phyloP scores from a whole-genome alignment of 495 filamentous ascomycete genomes.

The Ramalina intermedia region DNA sequence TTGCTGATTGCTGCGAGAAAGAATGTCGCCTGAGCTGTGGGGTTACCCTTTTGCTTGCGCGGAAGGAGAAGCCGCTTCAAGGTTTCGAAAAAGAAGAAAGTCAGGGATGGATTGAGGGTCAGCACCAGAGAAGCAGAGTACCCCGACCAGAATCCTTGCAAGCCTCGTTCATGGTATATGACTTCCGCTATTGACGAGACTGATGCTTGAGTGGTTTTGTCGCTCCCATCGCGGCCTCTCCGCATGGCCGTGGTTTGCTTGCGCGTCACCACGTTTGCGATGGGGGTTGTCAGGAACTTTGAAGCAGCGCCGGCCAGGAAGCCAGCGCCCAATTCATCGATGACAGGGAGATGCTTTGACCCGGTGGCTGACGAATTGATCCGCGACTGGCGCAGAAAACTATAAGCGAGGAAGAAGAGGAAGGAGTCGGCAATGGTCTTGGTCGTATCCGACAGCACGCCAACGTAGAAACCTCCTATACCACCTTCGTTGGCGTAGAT shows the following conservation, averaged over 20 bases:
- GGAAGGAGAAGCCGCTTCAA: slow-evolving; percentile 46
- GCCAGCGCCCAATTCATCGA: slow-evolving; percentile 67
- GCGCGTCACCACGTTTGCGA: slow-evolving; percentile 71
- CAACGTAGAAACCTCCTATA: slow-evolving; percentile 57
- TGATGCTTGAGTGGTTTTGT: slow-evolving; percentile 16
- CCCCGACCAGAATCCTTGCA: slow-evolving; percentile 77
- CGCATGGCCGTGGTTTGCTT: slow-evolving; percentile 56
- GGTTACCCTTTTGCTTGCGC: slow-evolving; percentile 33
- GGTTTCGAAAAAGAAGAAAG: slow-evolving; percentile 67
- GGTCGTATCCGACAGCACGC: slow-evolving; percentile 53
- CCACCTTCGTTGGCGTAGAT: slow-evolving; percentile 64
- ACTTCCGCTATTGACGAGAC: slow-evolving; percentile 45
- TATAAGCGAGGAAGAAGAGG: slow-evolving; percentile 77
- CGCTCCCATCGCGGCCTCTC: slow-evolving; percentile 2
- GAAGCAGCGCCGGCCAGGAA: slow-evolving; percentile 64
- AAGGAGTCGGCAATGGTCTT: slow-evolving; percentile 67
- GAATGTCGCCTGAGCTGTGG: slow-evolving; percentile 43
- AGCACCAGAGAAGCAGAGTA: slow-evolving; percentile 70
- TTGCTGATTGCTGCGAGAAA: slow-evolving; percentile 73
- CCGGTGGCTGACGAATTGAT: slow-evolving; percentile 32
- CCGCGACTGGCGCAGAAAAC: slow-evolving; percentile 47
- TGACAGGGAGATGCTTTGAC: slow-evolving; percentile 37
- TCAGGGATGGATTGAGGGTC: slow-evolving; percentile 76
- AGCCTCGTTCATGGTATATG: slow-evolving; percentile 57
- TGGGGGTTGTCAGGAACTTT: slow-evolving; percentile 65